Conservation (phyloP, 352 stramenopile genomes). For the Globisporangium recalcitrans region DNA sequence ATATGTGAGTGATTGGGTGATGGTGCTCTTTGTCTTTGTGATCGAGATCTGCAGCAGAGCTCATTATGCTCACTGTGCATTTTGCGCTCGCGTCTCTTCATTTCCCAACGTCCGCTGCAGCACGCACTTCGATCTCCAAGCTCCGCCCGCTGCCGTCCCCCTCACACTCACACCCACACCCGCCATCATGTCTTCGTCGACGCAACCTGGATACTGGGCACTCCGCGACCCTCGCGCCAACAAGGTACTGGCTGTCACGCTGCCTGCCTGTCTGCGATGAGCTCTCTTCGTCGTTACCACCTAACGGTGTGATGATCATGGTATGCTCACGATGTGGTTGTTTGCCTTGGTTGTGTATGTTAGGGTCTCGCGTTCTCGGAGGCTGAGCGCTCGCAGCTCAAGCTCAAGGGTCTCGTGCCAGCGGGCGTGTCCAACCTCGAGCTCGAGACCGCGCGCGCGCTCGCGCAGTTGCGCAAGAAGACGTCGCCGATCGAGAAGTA, state of each 20-base stretch:
- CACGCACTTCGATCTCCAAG: too few relatives aligned
- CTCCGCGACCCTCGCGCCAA: slow-evolving; percentile 13
- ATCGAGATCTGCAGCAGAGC: too few relatives aligned
- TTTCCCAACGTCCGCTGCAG: too few relatives aligned
- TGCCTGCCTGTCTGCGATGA: neutral
- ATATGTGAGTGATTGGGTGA: too few relatives aligned
- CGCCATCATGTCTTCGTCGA: neutral
- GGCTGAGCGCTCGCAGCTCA: slow-evolving; percentile 83
- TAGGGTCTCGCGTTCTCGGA: slow-evolving; percentile 90
- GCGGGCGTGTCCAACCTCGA: slow-evolving; percentile 75
- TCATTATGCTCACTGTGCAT: too few relatives aligned
- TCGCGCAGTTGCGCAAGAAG: slow-evolving; percentile 74
- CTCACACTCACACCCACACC: too few relatives aligned
- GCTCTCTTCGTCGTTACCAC: too few relatives aligned
- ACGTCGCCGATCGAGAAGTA: slow-evolving; percentile 90
- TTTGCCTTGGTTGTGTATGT: neutral
- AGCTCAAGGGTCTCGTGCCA: slow-evolving; percentile 90
- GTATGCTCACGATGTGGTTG: too few relatives aligned
- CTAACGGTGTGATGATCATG: too few relatives aligned
- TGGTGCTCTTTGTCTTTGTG: too few relatives aligned
- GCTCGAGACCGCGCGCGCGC: slow-evolving; percentile 84
- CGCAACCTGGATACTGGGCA: slow-evolving; percentile 16
- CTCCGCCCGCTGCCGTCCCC: too few relatives aligned
- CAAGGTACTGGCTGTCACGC: slow-evolving; percentile 11
- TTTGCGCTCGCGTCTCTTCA: too few relatives aligned